These are phyloP conservation scores for Gonium pectorale DNA, from an alignment of 139 green algal species.

Conservation along the genomic window DNA sequence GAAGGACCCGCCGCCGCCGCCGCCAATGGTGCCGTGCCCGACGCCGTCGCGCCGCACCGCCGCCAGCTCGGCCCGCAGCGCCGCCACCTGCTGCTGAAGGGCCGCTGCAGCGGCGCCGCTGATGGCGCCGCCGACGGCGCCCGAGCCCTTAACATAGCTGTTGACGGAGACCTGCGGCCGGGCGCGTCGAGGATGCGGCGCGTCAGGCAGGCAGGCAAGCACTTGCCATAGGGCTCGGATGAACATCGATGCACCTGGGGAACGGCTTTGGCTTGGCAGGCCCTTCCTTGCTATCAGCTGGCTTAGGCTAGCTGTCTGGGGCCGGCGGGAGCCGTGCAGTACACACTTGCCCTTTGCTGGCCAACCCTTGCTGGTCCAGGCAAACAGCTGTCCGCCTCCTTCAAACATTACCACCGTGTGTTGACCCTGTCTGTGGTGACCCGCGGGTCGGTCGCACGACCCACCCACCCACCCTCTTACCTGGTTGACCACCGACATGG, in stretches of 20 bases:
- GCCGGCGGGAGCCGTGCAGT: no score
- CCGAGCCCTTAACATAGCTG: neutral
- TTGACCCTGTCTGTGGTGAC: no score
- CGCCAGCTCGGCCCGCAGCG: slow-evolving; percentile 19
- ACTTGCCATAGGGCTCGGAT: no score
- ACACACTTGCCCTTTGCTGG: no score
- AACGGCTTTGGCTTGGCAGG: no score
- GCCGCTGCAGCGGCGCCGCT: slow-evolving; percentile 16
- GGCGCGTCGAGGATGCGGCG: neutral
- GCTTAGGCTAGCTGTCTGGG: no score
- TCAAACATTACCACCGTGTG: no score
- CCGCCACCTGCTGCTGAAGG: slow-evolving; percentile 28
- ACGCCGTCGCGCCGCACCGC: neutral
- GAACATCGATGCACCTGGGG: no score
- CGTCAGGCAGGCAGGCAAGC: neutral
- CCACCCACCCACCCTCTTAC: neutral
- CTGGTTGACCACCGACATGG: slow-evolving; percentile 55
- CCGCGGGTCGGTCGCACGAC: neutral
- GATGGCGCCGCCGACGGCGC: neutral
- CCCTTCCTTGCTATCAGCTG: no score
- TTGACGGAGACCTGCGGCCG: slow-evolving; percentile 32
- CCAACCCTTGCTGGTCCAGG: no score
- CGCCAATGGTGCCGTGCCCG: neutral
- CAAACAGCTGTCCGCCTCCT: no score
- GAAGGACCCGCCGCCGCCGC: neutral